phyloP scores from a whole-genome alignment of 2,329 filamentous ascomycete genomes.

The Drechslera avenae region DNA sequence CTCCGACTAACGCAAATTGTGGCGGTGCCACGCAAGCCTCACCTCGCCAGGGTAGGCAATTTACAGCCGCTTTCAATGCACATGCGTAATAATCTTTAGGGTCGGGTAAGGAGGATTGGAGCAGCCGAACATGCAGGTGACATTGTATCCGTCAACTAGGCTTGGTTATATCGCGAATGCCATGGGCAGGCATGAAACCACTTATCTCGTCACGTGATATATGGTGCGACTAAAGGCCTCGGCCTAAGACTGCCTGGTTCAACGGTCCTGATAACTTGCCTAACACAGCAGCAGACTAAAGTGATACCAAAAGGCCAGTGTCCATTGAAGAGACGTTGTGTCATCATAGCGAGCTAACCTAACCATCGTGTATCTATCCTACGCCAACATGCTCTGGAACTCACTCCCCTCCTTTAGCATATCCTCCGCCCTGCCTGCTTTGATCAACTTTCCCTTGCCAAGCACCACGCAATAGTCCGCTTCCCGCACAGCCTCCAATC shows the following conservation, averaged over 20 bases:
- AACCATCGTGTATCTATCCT: neutral
- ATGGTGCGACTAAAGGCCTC: neutral
- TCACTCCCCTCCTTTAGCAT: slow-evolving; percentile 45
- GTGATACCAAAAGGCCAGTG: neutral
- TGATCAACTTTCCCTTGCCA: slow-evolving; percentile 56
- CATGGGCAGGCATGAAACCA: no score
- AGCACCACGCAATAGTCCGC: slow-evolving; percentile 62
- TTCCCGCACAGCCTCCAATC: slow-evolving; percentile 65
- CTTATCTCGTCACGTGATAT: no score
- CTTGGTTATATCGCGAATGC: no score
- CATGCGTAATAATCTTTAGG: no score
- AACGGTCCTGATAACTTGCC: neutral
- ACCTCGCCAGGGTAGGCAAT: no score
- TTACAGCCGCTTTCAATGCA: no score
- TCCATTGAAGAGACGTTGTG: neutral
- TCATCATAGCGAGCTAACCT: neutral
- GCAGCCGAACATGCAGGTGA: no score
- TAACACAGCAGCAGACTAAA: neutral
- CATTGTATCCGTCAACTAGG: no score
- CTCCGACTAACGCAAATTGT: slow-evolving; percentile 20
- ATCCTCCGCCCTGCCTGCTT: slow-evolving; percentile 40
- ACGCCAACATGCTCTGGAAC: slow-evolving; percentile 43
- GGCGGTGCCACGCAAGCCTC: slow-evolving; percentile 21
- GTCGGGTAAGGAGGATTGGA: no score
- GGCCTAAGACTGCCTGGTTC: neutral